Conservation (phyloP, 2,329 filamentous ascomycete species). For the Aspergillus tamarii region DNA sequence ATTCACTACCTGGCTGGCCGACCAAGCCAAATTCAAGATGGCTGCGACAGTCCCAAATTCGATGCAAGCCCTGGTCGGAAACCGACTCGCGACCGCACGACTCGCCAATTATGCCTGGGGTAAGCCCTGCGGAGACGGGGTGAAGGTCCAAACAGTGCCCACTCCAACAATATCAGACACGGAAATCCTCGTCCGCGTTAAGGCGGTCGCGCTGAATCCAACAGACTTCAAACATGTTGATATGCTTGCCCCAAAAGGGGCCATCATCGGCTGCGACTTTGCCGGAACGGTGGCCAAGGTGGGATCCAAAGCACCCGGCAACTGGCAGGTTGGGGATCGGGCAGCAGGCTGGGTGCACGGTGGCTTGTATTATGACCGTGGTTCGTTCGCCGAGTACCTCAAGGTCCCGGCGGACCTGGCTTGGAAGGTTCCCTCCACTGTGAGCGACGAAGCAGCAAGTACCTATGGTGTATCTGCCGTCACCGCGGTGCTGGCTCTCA, state of each 20-base stretch:
- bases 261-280: conserved; percentile 54
- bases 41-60: background rate
- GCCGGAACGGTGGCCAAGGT: conserved; percentile 48
- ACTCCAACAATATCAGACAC: background rate
- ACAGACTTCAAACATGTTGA: conserved; percentile 58
- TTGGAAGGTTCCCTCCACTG: background rate
- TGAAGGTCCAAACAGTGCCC: background rate
- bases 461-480: background rate
- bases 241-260: conserved; percentile 32
- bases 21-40: background rate
- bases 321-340: conserved; percentile 6
- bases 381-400: background rate
- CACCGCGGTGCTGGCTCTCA: background rate
- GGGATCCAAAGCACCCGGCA: background rate
- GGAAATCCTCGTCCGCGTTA: conserved; percentile 28
- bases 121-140: background rate
- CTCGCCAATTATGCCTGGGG: background rate
- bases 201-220: conserved; percentile 56
- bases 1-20: background rate
- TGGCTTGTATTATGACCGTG: background rate
- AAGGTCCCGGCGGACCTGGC: background rate
- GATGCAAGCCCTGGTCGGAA: background rate
- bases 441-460: background rate
- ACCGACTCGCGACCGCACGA: background rate
- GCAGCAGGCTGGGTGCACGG: conserved; percentile 11